Evolutionary conservation across 768 basidiomycete genomes (phyloP), one percentile per base, ranked within the genome.

Genomic region (Suillus luteus): DNA sequence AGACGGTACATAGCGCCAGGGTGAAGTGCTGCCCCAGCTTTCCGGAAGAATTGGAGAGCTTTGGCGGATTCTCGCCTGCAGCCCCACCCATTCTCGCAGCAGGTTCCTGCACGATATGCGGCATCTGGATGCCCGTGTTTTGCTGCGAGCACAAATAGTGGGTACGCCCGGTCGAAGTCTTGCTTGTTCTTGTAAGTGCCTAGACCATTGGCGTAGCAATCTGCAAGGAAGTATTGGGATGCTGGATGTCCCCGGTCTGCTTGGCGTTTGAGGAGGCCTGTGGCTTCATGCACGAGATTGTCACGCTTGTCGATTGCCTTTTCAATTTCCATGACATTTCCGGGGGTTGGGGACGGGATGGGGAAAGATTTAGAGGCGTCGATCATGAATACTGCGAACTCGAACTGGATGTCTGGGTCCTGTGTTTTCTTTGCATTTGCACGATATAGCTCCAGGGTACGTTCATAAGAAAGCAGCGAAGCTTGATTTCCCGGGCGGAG

Each of bases 31-130:
- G 95, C 94, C 0, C 90, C 93, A 8, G 96, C 94, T 77, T 97
- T 99, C 64, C 92, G 87, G 80, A 90, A 99, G 80, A 95, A 97
- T 62, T 91, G 89, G 41, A 98, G 77, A 0, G 96, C 95, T 72
- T 98, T 98, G 51, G 89, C 88, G 19, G 87, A 89, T 76, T 99
- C 97, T 15, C 95, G 85, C 59, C 96, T 82, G 74, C 95, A 96
- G 7, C 97, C 97, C 97, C 96, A 99, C 35, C 96, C 97, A 70
- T 98, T 96, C 83, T 99, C 97, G 77, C 94, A 97, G 74, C 97
- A 99, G 3, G 96, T 96, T 38, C 95, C 97, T 0, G 96, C 92
- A 37, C 96, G 91, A 77, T 95, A 99, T 5, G 93, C 87, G 17
- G 95, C 96, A 70, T 98, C 96, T 2, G 95, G 90, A 73, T 99